Conservation (phyloP, 331 rosid genomes). For the Telfairia occidentalis region DNA sequence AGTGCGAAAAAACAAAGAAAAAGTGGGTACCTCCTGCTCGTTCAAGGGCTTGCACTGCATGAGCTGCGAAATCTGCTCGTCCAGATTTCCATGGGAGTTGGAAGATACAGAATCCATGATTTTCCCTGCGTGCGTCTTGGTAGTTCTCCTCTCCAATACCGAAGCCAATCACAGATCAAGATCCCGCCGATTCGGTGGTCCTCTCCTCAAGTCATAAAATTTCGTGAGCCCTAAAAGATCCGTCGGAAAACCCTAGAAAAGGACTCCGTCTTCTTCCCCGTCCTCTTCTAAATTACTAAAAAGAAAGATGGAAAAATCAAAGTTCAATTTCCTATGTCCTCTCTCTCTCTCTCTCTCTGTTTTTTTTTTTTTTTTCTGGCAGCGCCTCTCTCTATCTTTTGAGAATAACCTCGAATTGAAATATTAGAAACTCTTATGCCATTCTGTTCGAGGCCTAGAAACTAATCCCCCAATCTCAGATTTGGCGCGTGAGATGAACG, state of each 20-base stretch:
- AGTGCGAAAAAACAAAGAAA: neutral
- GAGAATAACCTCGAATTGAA: neutral
- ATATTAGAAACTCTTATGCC: neutral
- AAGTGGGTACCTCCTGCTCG: slow-evolving; percentile 61
- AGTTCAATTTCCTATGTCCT: neutral
- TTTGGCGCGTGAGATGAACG: neutral
- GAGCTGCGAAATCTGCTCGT: slow-evolving; percentile 91
- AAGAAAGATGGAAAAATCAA: slow-evolving; percentile 1
- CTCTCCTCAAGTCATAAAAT: slow-evolving; percentile 12
- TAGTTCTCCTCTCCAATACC: slow-evolving; percentile 8
- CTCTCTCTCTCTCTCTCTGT: neutral
- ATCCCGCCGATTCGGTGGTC: slow-evolving; percentile 21
- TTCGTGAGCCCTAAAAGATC: slow-evolving; percentile 10
- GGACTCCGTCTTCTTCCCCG: slow-evolving; percentile 18
- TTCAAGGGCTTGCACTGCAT: slow-evolving; percentile 98
- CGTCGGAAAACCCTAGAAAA: slow-evolving; percentile 18
- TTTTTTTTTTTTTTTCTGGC: neutral
- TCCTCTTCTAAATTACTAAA: slow-evolving; percentile 10
- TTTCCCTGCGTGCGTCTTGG: neutral
- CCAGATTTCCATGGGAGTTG: slow-evolving; percentile 80
- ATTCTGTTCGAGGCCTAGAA: neutral
- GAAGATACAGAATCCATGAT: slow-evolving; percentile 68
- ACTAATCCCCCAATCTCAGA: neutral
- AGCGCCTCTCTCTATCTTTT: neutral
- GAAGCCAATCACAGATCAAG: slow-evolving; percentile 25